phyloP scores from a whole-genome alignment of 257 asterid species.

The Phtheirospermum japonicum region DNA sequence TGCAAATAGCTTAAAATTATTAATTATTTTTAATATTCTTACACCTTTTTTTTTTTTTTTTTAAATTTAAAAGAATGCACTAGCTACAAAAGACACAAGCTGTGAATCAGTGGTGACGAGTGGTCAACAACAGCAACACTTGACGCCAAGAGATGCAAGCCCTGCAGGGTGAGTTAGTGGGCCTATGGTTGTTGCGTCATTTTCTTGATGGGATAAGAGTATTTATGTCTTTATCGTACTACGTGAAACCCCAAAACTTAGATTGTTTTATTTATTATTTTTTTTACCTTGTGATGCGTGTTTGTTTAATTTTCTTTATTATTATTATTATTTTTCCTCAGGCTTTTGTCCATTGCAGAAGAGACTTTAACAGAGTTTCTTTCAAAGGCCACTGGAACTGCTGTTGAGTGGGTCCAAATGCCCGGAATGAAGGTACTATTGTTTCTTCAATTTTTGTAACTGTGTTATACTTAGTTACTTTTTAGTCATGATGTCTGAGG shows the following conservation, averaged over 20 bases:
- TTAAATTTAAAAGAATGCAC: constrained; percentile 43
- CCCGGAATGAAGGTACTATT: constrained; percentile 90
- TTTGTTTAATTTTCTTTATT: constrained; percentile 42
- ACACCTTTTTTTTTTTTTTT: not conserved
- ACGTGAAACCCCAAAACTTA: constrained; percentile 25
- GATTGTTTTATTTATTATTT: not conserved
- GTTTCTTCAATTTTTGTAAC: constrained; percentile 25
- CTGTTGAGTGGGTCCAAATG: constrained; percentile 99
- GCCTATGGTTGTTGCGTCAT: constrained; percentile 45
- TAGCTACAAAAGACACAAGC: constrained; percentile 84
- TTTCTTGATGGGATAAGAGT: constrained; percentile 41
- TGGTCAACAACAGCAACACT: constrained; percentile 72
- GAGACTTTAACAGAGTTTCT: constrained; percentile 95
- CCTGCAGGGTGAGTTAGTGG: constrained; percentile 94
- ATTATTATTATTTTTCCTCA: constrained; percentile 40
- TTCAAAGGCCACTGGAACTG: constrained; percentile 96
- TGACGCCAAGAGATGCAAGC: constrained; percentile 93
- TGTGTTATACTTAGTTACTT: constrained; percentile 3
- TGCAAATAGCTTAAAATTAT: too few relatives aligned
- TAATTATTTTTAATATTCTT: not conserved
- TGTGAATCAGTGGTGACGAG: constrained; percentile 93
- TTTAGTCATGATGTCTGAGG: too few relatives aligned
- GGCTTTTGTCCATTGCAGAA: constrained; percentile 95
- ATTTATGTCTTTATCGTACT: constrained; percentile 37
- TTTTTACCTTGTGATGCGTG: constrained; percentile 41